Conservation (phyloP, 495 filamentous ascomycete species). For the Sporormia fimetaria region DNA sequence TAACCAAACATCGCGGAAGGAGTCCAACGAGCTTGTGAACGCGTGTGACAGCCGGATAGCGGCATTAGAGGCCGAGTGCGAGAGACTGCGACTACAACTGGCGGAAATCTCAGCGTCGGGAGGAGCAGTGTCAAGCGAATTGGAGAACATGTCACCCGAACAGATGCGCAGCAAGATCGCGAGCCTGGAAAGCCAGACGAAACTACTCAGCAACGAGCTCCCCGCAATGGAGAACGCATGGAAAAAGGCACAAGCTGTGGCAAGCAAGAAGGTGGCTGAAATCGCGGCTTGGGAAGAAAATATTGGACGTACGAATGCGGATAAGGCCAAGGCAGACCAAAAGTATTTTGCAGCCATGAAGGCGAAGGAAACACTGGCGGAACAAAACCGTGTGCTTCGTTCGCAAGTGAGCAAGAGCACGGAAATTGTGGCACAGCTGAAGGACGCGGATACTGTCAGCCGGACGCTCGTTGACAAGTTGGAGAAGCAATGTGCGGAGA, state of each 20-base stretch:
- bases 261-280: conserved; percentile 76
- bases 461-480: conserved; percentile 60
- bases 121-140: conserved; percentile 21
- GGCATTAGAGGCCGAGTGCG: conserved; percentile 69
- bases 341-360: conserved; percentile 96
- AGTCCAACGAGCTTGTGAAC: conserved; percentile 66
- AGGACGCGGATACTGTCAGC: conserved; percentile 63
- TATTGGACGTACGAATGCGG: conserved; percentile 58
- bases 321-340: conserved; percentile 93
- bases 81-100: conserved; percentile 49
- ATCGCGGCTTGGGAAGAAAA: conserved; percentile 66
- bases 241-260: conserved; percentile 70
- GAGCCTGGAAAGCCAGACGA: conserved; percentile 63
- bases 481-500: conserved; percentile 79
- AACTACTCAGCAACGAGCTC: conserved; percentile 75
- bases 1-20: conserved; percentile 51
- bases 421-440: conserved; percentile 84
- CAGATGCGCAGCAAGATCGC: conserved; percentile 62
- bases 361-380: conserved; percentile 68
- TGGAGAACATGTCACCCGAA: conserved; percentile 45
- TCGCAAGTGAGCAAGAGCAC: conserved; percentile 79
- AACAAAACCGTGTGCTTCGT: conserved; percentile 64
- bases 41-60: conserved; percentile 63
- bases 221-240: conserved; percentile 76
- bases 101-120: conserved; percentile 34